Conservation (phyloP, 371 early-diverging fungal species). For the Basidiobolus meristosporus region DNA sequence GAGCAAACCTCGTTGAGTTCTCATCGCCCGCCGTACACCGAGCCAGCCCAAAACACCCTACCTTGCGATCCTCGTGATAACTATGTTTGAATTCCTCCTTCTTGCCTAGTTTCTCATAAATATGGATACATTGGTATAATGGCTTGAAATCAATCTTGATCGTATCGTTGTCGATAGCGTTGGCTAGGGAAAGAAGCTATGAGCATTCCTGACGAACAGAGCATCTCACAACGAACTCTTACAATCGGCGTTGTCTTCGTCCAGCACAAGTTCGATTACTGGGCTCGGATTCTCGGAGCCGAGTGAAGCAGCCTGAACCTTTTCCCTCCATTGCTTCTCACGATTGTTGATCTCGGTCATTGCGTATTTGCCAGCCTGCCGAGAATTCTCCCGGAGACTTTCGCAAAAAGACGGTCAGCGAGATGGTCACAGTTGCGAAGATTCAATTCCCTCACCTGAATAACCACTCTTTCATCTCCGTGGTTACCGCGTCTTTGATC, state of each 20-base stretch:
- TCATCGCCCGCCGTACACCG: no score
- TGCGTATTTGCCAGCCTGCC: slow-evolving; percentile 68
- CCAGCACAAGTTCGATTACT: slow-evolving; percentile 70
- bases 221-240: slow-evolving; percentile 4
- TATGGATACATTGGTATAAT: slow-evolving; percentile 87
- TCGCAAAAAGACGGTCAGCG: neutral
- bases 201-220: neutral
- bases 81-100: slow-evolving; percentile 67
- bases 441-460: slow-evolving; percentile 42
- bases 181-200: slow-evolving; percentile 15
- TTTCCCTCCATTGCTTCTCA: slow-evolving; percentile 34
- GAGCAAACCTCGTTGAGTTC: no score
- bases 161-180: slow-evolving; percentile 37
- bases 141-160: slow-evolving; percentile 81
- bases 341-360: slow-evolving; percentile 54
- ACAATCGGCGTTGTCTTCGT: slow-evolving; percentile 76
- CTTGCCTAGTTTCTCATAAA: slow-evolving; percentile 77
- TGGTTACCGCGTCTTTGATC: slow-evolving; percentile 63
- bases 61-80: slow-evolving; percentile 79
- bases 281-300: slow-evolving; percentile 43
- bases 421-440: no score
- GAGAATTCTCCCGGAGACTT: slow-evolving; percentile 66
- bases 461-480: slow-evolving; percentile 85
- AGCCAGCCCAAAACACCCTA: no score
- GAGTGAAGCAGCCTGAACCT: slow-evolving; percentile 28